Base-by-base conservation (phyloP, 164 flowering plant genomes). In the Aristolochia californica region DNA sequence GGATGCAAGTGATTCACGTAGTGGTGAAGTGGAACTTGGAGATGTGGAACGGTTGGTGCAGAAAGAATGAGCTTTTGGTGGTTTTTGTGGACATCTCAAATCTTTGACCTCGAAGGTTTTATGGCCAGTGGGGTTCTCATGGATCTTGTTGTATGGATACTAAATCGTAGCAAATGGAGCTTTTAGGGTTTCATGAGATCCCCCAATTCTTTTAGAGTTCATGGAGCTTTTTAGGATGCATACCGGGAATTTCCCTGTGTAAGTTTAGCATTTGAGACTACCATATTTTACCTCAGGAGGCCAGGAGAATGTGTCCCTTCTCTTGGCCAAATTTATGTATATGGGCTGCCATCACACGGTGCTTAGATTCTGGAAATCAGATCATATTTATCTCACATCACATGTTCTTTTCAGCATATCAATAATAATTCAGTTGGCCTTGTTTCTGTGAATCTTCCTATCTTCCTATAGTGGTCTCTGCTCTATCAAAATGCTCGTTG, bases 31-130 rank as follows among this genome's bases (percentile, higher is more conserved):
- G 22, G 85, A 91, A 68, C 79, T 82, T 12, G 86, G 81, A 58
- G 97, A 87, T 69, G 82, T 63, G 43, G 86, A 85, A 62, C 86
- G 75, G 44, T 76, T 87, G 50, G 84, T 91, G 70, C 80, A 74
- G 62, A 77, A 80, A 62, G 56, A 66, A 60, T 69, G 68, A 68
- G 15, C 30, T 0, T 26, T 13, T 7, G 53, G 53, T 20, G 23
- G 25, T 4, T 18, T 23, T 21, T 10, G 14, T 21, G 21, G 53
- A 21, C 1, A 22, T 34, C 25, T 50, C 13, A 2, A 15, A 8
- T 50, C 15, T 50, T 23, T 22, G 14, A 50, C 15, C 27, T 50
- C 22, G 27, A 50, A 50, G 25, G 18, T 21, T 50, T 48, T 48
- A 48, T 48, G 51, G 51, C n/a, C n/a, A n/a, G n/a, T n/a, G n/a